Evolutionary conservation across 495 filamentous ascomycete genomes (phyloP).

Genomic region (Pseudoneurospora amorphoporcata): DNA sequence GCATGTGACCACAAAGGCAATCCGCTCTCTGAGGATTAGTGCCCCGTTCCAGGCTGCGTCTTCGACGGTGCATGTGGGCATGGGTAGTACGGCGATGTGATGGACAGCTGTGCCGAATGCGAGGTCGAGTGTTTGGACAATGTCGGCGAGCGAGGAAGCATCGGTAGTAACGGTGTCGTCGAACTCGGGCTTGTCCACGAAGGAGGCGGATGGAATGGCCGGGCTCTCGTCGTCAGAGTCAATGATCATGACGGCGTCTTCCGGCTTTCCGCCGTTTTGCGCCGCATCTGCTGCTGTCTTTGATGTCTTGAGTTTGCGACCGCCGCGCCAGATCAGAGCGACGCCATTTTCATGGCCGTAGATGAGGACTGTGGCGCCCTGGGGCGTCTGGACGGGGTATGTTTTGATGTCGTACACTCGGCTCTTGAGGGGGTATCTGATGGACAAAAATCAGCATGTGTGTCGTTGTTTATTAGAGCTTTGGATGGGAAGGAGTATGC

Average conservation of each 20-base stretch:
- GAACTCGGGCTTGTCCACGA: constrained; percentile 38
- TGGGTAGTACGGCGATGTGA: constrained; percentile 48
- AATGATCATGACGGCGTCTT: constrained; percentile 62
- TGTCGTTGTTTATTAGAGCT: not conserved
- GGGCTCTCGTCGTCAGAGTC: constrained; percentile 67
- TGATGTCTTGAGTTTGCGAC: constrained; percentile 47
- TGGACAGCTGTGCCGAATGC: constrained; percentile 52
- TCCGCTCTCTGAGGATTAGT: constrained; percentile 47
- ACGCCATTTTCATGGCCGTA: constrained; percentile 76
- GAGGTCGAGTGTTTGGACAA: constrained; percentile 59
- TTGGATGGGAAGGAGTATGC: constrained; percentile 1
- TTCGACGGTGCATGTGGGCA: constrained; percentile 32
- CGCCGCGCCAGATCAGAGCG: constrained; percentile 72
- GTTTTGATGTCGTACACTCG: constrained; percentile 61
- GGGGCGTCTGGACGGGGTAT: constrained; percentile 68
- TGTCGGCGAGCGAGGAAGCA: constrained; percentile 34
- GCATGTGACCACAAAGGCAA: constrained; percentile 64
- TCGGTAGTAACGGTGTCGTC: constrained; percentile 32
- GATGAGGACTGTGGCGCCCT: constrained; percentile 74
- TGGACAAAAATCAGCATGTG: not conserved
- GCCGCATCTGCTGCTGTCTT: constrained; percentile 23
- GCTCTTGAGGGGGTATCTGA: constrained; percentile 65
- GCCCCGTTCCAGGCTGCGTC: constrained; percentile 48
- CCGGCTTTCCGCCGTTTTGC: constrained; percentile 29
- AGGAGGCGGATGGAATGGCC: constrained; percentile 11